These are phyloP conservation scores for Orbilia quercus DNA, from an alignment of 2,329 filamentous ascomycete genomes.

Conservation along the genomic window DNA sequence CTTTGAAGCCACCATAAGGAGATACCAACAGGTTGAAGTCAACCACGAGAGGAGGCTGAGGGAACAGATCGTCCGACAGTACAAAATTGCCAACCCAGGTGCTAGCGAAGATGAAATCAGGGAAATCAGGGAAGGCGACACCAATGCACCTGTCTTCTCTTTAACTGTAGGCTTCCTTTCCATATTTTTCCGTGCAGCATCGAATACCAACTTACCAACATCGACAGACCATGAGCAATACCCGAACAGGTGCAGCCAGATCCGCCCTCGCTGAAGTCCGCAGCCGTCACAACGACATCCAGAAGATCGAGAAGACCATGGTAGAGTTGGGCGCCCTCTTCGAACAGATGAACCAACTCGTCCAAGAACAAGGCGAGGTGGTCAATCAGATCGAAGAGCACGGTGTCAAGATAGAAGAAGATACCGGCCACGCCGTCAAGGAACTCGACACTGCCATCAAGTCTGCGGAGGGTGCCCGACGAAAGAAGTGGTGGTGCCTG, in stretches of 20 bases:
- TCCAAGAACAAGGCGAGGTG: conserved; percentile 85
- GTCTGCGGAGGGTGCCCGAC: conserved; percentile 74
- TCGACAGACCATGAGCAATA: conserved; percentile 65
- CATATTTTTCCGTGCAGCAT: no score
- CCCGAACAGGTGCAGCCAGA: conserved; percentile 78
- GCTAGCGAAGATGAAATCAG: conserved; percentile 81
- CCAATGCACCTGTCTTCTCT: conserved; percentile 82
- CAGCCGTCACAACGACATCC: conserved; percentile 84
- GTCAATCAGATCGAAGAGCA: conserved; percentile 86
- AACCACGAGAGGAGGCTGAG: conserved; percentile 82
- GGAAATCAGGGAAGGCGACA: conserved; percentile 76
- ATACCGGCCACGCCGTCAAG: conserved; percentile 81
- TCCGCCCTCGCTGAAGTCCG: conserved; percentile 82
- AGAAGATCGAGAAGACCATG: conserved; percentile 92
- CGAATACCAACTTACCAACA: conserved; percentile 8
- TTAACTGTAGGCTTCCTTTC: conserved; percentile 71
- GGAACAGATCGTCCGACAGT: conserved; percentile 88
- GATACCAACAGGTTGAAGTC: conserved; percentile 83
- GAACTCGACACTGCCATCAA: conserved; percentile 76
- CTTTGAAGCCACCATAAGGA: conserved; percentile 81
- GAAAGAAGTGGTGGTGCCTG: conserved; percentile 75
- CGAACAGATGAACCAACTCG: conserved; percentile 85
- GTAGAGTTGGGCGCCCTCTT: conserved; percentile 87
- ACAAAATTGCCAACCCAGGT: conserved; percentile 86
- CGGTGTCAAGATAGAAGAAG: conserved; percentile 83